Base-by-base conservation (phyloP, 1,284 basidiomycete genomes). In the Apiotrichum akiyoshidainum region DNA sequence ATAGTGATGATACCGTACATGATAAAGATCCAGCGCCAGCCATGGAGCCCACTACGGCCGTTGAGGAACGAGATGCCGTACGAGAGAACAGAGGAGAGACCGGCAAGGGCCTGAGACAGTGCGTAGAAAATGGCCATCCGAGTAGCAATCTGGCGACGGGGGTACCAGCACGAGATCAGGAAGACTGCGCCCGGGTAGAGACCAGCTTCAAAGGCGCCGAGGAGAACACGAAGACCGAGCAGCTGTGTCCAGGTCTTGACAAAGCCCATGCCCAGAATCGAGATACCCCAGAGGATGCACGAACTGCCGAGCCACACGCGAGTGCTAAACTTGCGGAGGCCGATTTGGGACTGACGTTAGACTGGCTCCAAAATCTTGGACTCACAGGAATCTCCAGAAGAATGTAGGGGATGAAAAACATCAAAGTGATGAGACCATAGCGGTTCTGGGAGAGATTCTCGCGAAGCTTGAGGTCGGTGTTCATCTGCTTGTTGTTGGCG, bases 41-140 rank as follows among this genome's bases (percentile, higher is more conserved):
- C 75, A 1, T 57, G 50, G 17, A 75, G 52, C 2, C 75, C 74
- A 17, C 66, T 64, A 2, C 45, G 45, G 4, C 71, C 72, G 42
- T 72, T 64, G 19, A 73, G 54, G 21, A 62, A 58, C 45, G 70
- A 53, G 37, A 74, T 68, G 14, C 66, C 73, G 10, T 71, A 60
- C 9, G 72, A 72, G 56, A 78, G 68, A 1, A 76, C 65, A 52
- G 37, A 39, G 26, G 55, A 58, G 50, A 70, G 51, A 2, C 71
- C 71, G 22, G 71, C 72, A 54, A 76, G 73, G 13, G 78, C 78
- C 52, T 76, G 77, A 70, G 46, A 78, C 60, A 45, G 77, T 71
- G 65, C 66, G 65, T 73, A 78, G 6, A 78, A 66, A 22, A 68
- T 64, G 19, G 67, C 71, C 13, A 61, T 63, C 16, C 70, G 65